phyloP scores from a whole-genome alignment of 164 flowering plant species.

The Sedum album region DNA sequence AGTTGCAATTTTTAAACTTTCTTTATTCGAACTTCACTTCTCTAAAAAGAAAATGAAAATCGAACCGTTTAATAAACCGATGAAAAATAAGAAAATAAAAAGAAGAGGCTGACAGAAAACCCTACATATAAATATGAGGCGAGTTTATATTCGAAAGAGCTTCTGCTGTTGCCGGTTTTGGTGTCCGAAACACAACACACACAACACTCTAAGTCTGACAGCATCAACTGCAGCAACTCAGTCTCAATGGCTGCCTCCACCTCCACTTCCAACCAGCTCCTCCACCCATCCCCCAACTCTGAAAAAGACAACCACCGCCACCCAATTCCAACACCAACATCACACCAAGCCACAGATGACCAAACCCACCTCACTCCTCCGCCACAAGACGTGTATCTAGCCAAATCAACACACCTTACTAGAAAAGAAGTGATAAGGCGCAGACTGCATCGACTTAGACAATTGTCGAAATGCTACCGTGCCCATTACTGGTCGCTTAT shows the following conservation, averaged over 20 bases:
- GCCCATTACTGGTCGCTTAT: slow-evolving; percentile 4
- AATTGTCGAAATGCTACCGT: not conserved
- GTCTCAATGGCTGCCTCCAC: not conserved
- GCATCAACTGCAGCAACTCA: not conserved
- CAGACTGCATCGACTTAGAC: not conserved
- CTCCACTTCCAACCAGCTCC: not conserved
- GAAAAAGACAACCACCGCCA: not conserved
- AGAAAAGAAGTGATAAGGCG: not conserved
- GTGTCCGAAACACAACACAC: not conserved
- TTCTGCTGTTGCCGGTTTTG: not conserved
- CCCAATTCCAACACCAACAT: not conserved
- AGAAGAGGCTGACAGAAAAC: not conserved
- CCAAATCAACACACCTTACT: slow-evolving; percentile 1
- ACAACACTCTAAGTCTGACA: not conserved
- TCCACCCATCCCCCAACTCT: not conserved
- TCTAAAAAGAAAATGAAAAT: too few relatives aligned
- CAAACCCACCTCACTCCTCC: not conserved
- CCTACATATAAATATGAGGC: not conserved
- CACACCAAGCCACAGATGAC: too few relatives aligned
- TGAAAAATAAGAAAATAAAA: too few relatives aligned
- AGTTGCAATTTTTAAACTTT: too few relatives aligned
- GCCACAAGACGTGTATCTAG: not conserved
- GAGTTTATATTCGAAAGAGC: not conserved
- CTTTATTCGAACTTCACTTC: too few relatives aligned
- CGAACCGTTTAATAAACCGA: too few relatives aligned